phyloP scores from a whole-genome alignment of 2,329 filamentous ascomycete species.

The Aspergillus transmontanensis region DNA sequence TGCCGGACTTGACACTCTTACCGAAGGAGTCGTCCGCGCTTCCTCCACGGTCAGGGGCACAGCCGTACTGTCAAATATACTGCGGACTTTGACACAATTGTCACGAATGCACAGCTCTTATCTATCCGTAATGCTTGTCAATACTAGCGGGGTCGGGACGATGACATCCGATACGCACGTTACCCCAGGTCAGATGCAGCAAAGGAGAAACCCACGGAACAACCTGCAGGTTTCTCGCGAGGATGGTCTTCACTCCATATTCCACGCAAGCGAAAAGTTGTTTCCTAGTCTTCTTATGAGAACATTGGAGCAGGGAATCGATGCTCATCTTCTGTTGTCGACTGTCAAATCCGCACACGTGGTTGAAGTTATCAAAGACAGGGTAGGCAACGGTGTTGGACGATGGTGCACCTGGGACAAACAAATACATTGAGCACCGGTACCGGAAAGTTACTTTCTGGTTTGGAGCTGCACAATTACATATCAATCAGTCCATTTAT shows the following conservation, averaged over 20 bases:
- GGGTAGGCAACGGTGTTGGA: conserved; percentile 36
- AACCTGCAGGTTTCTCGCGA: conserved; percentile 9
- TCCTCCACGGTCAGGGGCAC: conserved; percentile 40
- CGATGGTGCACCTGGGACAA: conserved; percentile 39
- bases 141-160: conserved; percentile 35
- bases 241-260: conserved; percentile 31
- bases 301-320: conserved; percentile 42
- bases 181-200: not conserved
- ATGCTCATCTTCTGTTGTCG: conserved; percentile 42
- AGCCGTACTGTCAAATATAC: conserved; percentile 33
- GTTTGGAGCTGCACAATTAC: not conserved
- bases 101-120: conserved; percentile 30
- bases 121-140: conserved; percentile 41
- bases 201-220: not conserved
- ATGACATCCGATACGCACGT: not conserved
- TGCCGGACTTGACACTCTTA: conserved; percentile 40
- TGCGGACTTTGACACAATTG: conserved; percentile 38
- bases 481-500: not conserved
- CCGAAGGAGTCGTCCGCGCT: conserved; percentile 39
- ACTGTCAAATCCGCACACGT: conserved; percentile 26
- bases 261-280: conserved; percentile 22
- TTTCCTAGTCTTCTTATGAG: conserved; percentile 37
- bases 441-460: not conserved
- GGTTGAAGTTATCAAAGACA: conserved; percentile 45
- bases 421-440: not conserved